Evolutionary conservation across 495 filamentous ascomycete genomes (phyloP).

Genomic region (Podospora pseudopauciseta): DNA sequence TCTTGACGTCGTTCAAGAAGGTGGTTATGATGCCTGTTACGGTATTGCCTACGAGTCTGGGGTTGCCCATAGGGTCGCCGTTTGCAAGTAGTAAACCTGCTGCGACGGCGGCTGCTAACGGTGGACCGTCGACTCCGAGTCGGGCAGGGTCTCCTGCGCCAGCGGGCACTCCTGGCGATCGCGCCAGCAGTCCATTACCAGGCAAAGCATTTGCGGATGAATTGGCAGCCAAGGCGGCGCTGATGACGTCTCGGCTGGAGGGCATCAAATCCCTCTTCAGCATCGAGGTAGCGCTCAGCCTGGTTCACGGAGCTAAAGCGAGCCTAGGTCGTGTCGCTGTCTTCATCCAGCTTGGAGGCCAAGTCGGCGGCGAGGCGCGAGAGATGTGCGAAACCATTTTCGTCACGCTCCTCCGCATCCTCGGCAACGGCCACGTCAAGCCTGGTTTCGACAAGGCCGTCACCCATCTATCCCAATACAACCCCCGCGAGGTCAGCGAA

Average conservation of each 20-base stretch:
- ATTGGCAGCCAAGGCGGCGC: conserved; percentile 88
- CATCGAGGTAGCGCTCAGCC: conserved; percentile 85
- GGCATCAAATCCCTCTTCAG: conserved; percentile 93
- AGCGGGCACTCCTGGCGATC: conserved; percentile 23
- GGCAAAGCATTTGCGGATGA: conserved; percentile 77
- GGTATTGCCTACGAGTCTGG: conserved; percentile 59
- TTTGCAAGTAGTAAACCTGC: conserved; percentile 46
- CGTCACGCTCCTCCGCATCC: conserved; percentile 71
- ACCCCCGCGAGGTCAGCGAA: conserved; percentile 78
- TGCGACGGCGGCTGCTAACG: conserved; percentile 25
- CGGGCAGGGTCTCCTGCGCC: conserved; percentile 45
- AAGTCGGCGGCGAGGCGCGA: conserved; percentile 76
- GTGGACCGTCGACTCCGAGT: conserved; percentile 24
- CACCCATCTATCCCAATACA: conserved; percentile 84
- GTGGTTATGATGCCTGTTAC: conserved; percentile 98
- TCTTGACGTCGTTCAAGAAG: conserved; percentile 94
- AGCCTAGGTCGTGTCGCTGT: conserved; percentile 80
- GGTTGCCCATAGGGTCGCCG: conserved; percentile 45
- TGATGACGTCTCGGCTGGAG: conserved; percentile 92
- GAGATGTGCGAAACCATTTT: conserved; percentile 92
- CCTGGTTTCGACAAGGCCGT: conserved; percentile 89
- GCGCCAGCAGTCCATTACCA: conserved; percentile 46
- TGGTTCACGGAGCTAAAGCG: conserved; percentile 88
- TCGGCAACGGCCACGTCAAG: conserved; percentile 85
- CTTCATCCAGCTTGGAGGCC: conserved; percentile 74